A percentile compares a stretch with the other conserved stretches of the same genome.
phyloP scores from a whole-genome alignment of 495 filamentous ascomycete genomes.

The Jackrogersella multiformis region DNA sequence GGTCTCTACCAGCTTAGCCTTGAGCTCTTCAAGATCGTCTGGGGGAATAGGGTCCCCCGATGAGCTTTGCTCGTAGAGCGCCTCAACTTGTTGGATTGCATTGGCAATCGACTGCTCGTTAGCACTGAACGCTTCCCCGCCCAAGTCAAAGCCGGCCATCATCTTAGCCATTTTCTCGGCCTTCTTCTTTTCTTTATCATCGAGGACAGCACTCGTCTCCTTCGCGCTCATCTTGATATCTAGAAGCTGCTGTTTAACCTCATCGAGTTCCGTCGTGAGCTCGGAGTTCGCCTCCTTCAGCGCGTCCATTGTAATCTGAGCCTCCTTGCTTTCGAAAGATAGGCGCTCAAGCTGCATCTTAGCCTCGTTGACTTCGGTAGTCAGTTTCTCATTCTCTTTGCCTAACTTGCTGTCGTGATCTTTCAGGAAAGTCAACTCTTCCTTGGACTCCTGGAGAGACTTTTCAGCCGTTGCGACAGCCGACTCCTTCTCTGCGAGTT shows the following conservation, averaged over 20 bases:
- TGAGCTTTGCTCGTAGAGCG: constrained; percentile 76
- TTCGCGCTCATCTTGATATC: constrained; percentile 95
- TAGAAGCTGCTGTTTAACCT: constrained; percentile 94
- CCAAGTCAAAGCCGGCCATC: constrained; percentile 98
- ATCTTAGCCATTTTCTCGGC: constrained; percentile 99
- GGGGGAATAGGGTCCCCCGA: constrained; percentile 81
- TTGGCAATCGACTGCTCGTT: constrained; percentile 86
- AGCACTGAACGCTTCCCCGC: constrained; percentile 86
- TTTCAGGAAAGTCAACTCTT: constrained; percentile 82
- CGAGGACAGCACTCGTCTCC: constrained; percentile 84
- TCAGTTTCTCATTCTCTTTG: constrained; percentile 87
- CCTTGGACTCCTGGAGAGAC: constrained; percentile 77
- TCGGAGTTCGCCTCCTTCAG: constrained; percentile 95
- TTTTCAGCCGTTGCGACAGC: constrained; percentile 80
- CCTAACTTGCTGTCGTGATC: constrained; percentile 81
- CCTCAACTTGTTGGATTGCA: constrained; percentile 82
- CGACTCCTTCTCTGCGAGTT: constrained; percentile 90
- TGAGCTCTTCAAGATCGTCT: constrained; percentile 80
- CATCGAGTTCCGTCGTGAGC: constrained; percentile 88
- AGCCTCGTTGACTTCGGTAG: constrained; percentile 84
- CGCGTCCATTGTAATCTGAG: constrained; percentile 95
- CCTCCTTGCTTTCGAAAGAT: constrained; percentile 95
- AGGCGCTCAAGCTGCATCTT: constrained; percentile 96
- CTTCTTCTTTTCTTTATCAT: constrained; percentile 99
- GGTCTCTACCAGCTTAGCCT: constrained; percentile 80